Evolutionary conservation across 176 grass and related monocot genomes (phyloP), one percentile per base, ranked within the genome.

Genomic region (Eremochloa ophiuroides): DNA sequence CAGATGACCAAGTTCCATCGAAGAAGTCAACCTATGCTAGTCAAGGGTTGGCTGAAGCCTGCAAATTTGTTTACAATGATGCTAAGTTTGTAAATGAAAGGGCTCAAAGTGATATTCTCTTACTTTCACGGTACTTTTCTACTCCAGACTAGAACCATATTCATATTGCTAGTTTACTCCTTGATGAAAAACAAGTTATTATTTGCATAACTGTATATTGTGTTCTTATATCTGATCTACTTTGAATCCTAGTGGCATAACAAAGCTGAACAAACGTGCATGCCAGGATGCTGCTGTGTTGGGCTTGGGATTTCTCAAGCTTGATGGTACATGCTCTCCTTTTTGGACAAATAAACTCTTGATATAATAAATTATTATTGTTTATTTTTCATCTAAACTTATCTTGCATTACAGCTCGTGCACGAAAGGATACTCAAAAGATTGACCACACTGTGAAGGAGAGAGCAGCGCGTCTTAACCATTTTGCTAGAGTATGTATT

Each of bases 41-140:
- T 80, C 87, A 69, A 91, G 95, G 90, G 29, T 84, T 94, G 56
- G 81, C 95, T 39, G 87, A 91, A 89, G 95, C 88, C 85, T 93
- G 84, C 84, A 87, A 77, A 82, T 98, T 93, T 91, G 90, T 91
- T 56, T 91, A 95, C 66, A 98, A 98, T 37, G 92, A 98, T 88
- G 95, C 95, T 66, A 98, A 98, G 86, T 98, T 91, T 91, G 88
- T 98, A 63, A 98, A 98, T 86, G 90, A 98, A 88, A 92, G 95
- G 76, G 95, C 90, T 86, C 95, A 88, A 37, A 98, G 33, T 84
- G 92, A 98, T 12, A 98, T 95, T 72, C 86, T 89, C 29, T 91
- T 98, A 76, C 90, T 98, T 84, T 95, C 95, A 85, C 86, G 92
- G 95, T 98, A 92, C 50, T 69, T 8, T 56, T 84, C 20, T 55